A percentile compares a stretch with the other conserved stretches of the same genome.
Evolutionary conservation across 495 filamentous ascomycete species (phyloP).

Genomic region (Penicillium tannophilum): DNA sequence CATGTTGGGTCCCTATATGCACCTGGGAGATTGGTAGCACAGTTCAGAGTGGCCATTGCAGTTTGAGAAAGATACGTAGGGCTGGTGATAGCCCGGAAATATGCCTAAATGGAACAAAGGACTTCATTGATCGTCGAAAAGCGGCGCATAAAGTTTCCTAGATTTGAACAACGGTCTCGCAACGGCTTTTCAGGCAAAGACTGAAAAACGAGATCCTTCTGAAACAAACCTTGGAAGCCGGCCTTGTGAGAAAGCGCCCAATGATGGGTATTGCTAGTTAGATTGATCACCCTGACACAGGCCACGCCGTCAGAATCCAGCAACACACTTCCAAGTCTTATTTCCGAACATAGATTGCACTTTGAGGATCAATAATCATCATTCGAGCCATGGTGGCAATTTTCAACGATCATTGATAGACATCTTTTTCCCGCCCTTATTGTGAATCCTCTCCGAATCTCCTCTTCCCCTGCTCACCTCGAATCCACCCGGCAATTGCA

Average conservation of each 20-base stretch:
- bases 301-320: neutral
- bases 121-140: neutral
- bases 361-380: too few relatives aligned
- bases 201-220: neutral
- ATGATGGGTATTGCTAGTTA: neutral
- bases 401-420: too few relatives aligned
- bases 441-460: too few relatives aligned
- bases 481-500: too few relatives aligned
- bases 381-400: too few relatives aligned
- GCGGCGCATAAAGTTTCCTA: neutral
- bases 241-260: neutral
- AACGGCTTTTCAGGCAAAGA: neutral
- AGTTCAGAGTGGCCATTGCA: too few relatives aligned
- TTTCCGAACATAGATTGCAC: neutral
- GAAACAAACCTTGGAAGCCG: neutral
- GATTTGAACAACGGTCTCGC: neutral
- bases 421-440: too few relatives aligned
- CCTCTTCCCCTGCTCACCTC: too few relatives aligned
- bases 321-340: neutral
- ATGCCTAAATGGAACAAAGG: neutral
- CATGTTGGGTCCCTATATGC: too few relatives aligned
- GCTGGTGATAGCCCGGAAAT: neutral
- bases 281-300: neutral
- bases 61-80: neutral
- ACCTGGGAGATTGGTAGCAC: too few relatives aligned